Evolutionary conservation across 202 grass and related monocot genomes (phyloP).

Genomic region (Panicum hallii): DNA sequence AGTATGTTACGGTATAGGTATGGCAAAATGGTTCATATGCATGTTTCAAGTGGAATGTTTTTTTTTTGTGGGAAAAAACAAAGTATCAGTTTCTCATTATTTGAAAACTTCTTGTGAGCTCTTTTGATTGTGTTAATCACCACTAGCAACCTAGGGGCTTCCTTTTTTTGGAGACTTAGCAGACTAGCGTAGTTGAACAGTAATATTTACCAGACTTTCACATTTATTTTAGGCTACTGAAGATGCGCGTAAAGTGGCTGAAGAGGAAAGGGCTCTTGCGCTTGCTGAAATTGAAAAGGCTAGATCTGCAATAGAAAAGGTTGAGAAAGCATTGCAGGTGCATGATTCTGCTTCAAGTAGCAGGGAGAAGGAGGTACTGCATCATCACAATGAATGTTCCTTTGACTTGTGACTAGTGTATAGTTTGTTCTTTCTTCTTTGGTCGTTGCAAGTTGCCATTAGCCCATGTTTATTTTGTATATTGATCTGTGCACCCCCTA

Average conservation of each 20-base stretch:
- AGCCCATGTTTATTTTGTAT: background rate
- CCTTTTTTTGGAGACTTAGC: background rate
- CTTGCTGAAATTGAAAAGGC: slow-evolving; percentile 94
- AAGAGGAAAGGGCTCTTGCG: slow-evolving; percentile 90
- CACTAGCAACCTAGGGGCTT: slow-evolving; percentile 12
- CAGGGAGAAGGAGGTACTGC: slow-evolving; percentile 66
- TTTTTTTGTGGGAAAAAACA: background rate
- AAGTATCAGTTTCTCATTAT: slow-evolving; percentile 8
- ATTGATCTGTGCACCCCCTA: background rate
- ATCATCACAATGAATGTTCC: slow-evolving; percentile 36
- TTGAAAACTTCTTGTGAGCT: background rate
- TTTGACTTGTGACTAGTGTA: slow-evolving; percentile 34
- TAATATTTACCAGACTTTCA: background rate
- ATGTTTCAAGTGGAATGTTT: background rate
- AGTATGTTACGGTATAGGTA: slow-evolving; percentile 1
- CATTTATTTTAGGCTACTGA: slow-evolving; percentile 76
- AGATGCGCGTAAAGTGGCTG: slow-evolving; percentile 90
- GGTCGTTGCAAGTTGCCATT: slow-evolving; percentile 17
- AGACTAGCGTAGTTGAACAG: background rate
- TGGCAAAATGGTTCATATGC: background rate
- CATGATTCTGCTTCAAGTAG: slow-evolving; percentile 64
- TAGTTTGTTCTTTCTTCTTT: slow-evolving; percentile 40
- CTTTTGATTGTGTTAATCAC: background rate
- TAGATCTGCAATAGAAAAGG: slow-evolving; percentile 69
- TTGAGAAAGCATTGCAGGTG: slow-evolving; percentile 79